Conservation (phyloP, 2,329 filamentous ascomycete species). For the Colletotrichum karsti region DNA sequence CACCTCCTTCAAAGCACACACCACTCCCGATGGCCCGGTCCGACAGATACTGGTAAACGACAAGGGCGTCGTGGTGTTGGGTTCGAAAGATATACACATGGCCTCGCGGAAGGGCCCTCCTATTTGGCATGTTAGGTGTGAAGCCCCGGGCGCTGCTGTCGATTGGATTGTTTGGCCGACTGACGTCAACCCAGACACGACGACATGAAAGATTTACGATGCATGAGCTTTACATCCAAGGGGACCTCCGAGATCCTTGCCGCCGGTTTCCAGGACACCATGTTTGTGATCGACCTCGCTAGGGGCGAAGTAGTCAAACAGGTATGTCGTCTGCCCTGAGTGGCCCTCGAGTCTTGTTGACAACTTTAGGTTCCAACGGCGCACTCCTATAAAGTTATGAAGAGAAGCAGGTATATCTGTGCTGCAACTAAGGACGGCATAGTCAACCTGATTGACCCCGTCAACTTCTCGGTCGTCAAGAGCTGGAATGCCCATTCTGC, state of each 20-base stretch:
- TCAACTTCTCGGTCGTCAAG: conserved; percentile 80
- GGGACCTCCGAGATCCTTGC: conserved; percentile 85
- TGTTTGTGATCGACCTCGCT: conserved; percentile 78
- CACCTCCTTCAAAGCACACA: conserved; percentile 87
- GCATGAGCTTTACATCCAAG: conserved; percentile 95
- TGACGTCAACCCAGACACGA: conserved; percentile 57
- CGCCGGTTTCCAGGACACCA: conserved; percentile 84
- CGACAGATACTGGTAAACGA: conserved; percentile 92
- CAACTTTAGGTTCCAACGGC: conserved; percentile 70
- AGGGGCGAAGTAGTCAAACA: conserved; percentile 79
- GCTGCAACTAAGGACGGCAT: conserved; percentile 85
- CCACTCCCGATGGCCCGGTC: conserved; percentile 77
- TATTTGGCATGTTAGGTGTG: conserved; percentile 87
- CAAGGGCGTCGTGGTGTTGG: conserved; percentile 87
- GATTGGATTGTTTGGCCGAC: conserved; percentile 15
- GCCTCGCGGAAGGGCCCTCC: conserved; percentile 82
- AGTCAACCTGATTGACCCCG: conserved; percentile 86
- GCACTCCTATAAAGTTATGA: conserved; percentile 90
- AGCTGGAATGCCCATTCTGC: conserved; percentile 91
- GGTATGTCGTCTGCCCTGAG: conserved; percentile 52
- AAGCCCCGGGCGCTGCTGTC: conserved; percentile 16
- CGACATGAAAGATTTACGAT: conserved; percentile 86
- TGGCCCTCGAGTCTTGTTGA: conserved; percentile 36
- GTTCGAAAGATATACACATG: conserved; percentile 86
- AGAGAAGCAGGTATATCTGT: conserved; percentile 88